A percentile compares a stretch with the other conserved stretches of the same genome.
These are phyloP conservation scores for Martiniozyma abietophila DNA, from an alignment of 805 yeast genomes.

Conservation along the genomic window DNA sequence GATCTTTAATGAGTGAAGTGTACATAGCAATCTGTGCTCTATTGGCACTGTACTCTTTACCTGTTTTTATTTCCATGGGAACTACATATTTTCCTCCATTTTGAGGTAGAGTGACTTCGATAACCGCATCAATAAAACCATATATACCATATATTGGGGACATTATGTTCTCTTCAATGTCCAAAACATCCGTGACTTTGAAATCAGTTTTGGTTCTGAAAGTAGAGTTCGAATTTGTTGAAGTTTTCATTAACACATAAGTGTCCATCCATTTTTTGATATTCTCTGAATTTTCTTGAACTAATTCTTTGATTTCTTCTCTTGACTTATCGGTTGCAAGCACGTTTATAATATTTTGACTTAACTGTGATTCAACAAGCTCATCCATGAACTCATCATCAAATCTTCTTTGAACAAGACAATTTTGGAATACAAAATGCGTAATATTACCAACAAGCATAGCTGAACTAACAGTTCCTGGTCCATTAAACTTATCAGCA, in stretches of 20 bases:
- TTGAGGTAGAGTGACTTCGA: slow-evolving; percentile 48
- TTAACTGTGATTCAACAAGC: slow-evolving; percentile 24
- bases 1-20: slow-evolving; percentile 66
- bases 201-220: slow-evolving; percentile 28
- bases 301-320: slow-evolving; percentile 33
- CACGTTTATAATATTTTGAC: slow-evolving; percentile 29
- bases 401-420: slow-evolving; percentile 34
- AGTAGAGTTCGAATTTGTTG: slow-evolving; percentile 1
- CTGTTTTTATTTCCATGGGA: slow-evolving; percentile 90
- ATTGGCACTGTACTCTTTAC: slow-evolving; percentile 57
- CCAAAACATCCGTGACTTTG: slow-evolving; percentile 57
- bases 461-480: slow-evolving; percentile 57
- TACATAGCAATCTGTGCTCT: slow-evolving; percentile 83
- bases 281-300: slow-evolving; percentile 41
- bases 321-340: slow-evolving; percentile 44
- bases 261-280: slow-evolving; percentile 44
- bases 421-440: slow-evolving; percentile 64
- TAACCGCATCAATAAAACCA: slow-evolving; percentile 85
- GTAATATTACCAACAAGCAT: slow-evolving; percentile 74
- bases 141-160: slow-evolving; percentile 84
- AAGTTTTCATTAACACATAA: slow-evolving; percentile 24
- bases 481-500: slow-evolving; percentile 43
- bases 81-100: slow-evolving; percentile 42
- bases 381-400: slow-evolving; percentile 29
- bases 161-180: slow-evolving; percentile 86